Conservation (phyloP, 2,329 filamentous ascomycete genomes). For the Sporothrix curviconia region DNA sequence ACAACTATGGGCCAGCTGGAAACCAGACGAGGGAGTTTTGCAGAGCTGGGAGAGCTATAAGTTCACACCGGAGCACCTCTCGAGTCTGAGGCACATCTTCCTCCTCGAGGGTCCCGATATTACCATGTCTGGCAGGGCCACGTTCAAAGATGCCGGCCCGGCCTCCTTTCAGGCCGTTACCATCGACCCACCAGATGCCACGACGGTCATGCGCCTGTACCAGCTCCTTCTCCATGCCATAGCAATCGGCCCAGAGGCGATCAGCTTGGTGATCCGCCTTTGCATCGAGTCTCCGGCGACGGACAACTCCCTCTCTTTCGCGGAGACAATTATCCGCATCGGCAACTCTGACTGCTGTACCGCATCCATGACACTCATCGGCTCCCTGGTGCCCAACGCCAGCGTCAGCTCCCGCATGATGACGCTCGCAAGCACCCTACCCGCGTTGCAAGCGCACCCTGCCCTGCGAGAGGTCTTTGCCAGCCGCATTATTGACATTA, state of each 20-base stretch:
- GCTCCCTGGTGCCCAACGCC: not conserved
- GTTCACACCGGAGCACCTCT: conserved; percentile 16
- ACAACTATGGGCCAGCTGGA: conserved; percentile 18
- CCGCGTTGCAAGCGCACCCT: conserved; percentile 7
- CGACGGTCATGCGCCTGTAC: conserved; percentile 14
- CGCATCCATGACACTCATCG: conserved; percentile 14
- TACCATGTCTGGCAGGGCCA: conserved; percentile 6
- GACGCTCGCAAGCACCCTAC: conserved; percentile 17
- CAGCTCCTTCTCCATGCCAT: conserved; percentile 15
- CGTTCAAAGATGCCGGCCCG: conserved; percentile 18
- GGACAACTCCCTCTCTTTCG: conserved; percentile 15
- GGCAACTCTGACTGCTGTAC: conserved; percentile 14
- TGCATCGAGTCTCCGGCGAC: conserved; percentile 17
- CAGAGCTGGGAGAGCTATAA: conserved; percentile 18
- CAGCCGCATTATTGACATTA: conserved; percentile 10
- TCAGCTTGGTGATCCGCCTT: conserved; percentile 18
- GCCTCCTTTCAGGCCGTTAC: conserved; percentile 16
- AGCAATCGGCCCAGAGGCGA: conserved; percentile 13
- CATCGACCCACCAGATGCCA: conserved; percentile 10
- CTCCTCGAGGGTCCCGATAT: conserved; percentile 22
- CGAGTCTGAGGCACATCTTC: conserved; percentile 17
- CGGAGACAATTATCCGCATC: conserved; percentile 15
- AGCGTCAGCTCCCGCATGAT: conserved; percentile 17
- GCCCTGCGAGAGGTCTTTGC: conserved; percentile 14
- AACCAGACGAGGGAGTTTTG: conserved; percentile 20